These are phyloP conservation scores for Scolecobasidium constrictum DNA, from an alignment of 2,329 filamentous ascomycete species.

Conservation along the genomic window DNA sequence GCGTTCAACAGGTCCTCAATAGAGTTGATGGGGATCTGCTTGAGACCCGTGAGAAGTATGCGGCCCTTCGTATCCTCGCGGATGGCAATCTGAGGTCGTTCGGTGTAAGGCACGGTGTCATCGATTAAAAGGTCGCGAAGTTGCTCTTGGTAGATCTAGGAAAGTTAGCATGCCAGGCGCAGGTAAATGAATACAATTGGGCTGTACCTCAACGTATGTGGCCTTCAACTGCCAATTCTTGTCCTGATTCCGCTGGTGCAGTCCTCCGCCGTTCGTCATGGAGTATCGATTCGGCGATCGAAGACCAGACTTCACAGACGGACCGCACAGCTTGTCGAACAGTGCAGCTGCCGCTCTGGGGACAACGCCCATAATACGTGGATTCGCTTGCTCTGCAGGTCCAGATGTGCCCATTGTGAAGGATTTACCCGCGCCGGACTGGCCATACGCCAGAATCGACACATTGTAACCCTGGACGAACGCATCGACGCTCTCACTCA, in stretches of 20 bases:
- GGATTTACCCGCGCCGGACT: conserved; percentile 95
- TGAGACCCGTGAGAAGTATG: conserved; percentile 84
- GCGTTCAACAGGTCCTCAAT: conserved; percentile 84
- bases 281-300: conserved; percentile 73
- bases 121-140: conserved; percentile 79
- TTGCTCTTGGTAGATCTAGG: conserved; percentile 97
- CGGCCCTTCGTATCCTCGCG: conserved; percentile 91
- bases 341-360: conserved; percentile 77
- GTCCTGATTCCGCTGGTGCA: conserved; percentile 30
- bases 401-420: conserved; percentile 98
- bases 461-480: conserved; percentile 98
- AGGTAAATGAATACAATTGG: no score
- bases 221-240: conserved; percentile 87
- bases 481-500: conserved; percentile 77
- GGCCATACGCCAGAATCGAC: conserved; percentile 89
- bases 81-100: conserved; percentile 75
- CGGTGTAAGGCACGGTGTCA: conserved; percentile 56
- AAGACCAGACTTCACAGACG: conserved; percentile 61
- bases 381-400: conserved; percentile 61
- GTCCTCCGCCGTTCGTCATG: conserved; percentile 32
- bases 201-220: conserved; percentile 69
- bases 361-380: conserved; percentile 78
- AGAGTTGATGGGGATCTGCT: conserved; percentile 78
- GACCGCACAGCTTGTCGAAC: conserved; percentile 76
- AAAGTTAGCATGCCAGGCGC: no score